A percentile compares a stretch with the other conserved stretches of the same genome.
phyloP scores from a whole-genome alignment of 2,329 filamentous ascomycete species.

The Fusarium secorum region DNA sequence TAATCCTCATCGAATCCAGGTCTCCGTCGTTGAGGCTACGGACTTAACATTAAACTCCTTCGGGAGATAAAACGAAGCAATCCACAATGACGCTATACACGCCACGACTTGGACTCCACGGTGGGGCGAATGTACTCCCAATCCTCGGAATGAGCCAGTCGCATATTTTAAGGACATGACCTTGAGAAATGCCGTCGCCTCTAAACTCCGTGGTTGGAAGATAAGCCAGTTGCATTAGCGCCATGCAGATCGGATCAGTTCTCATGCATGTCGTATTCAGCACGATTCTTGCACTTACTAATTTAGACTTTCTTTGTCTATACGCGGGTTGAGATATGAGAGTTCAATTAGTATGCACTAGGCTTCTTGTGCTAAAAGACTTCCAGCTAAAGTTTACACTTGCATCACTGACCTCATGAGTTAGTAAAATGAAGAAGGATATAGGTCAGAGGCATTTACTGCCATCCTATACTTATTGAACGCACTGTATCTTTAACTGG shows the following conservation, averaged over 20 bases:
- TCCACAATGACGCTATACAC: neutral
- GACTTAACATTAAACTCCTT: neutral
- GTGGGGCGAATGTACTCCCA: neutral
- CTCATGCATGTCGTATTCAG: no score
- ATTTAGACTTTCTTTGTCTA: fast-evolving
- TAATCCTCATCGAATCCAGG: neutral
- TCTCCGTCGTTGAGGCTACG: neutral
- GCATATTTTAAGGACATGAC: neutral
- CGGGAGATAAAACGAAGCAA: neutral
- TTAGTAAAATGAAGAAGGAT: fast-evolving
- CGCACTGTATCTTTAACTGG: neutral
- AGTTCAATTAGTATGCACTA: no score
- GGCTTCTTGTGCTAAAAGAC: neutral
- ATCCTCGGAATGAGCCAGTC: neutral
- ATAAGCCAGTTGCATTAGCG: neutral
- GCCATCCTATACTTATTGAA: fast-evolving
- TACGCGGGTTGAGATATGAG: neutral
- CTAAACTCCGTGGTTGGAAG: neutral
- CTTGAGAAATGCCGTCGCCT: neutral
- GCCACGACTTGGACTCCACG: no score
- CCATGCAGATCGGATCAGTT: neutral
- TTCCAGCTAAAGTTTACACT: fast-evolving
- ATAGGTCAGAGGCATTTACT: neutral
- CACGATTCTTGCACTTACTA: no score
- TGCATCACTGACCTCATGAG: fast-evolving